phyloP scores from a whole-genome alignment of 2,329 filamentous ascomycete genomes.

The Aspergillus brasiliensis region DNA sequence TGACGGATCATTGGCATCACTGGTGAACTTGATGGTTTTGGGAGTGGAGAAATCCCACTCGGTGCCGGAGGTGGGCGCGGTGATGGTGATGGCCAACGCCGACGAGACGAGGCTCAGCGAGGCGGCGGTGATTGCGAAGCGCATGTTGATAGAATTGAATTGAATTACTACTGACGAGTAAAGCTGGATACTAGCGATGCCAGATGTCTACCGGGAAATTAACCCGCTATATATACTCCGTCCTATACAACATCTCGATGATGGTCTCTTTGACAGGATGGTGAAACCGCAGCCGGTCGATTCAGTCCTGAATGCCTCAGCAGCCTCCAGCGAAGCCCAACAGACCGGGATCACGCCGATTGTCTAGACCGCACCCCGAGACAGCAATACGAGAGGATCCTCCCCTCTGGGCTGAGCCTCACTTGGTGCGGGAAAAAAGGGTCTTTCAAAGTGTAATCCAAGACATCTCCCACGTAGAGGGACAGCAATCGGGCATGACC shows the following conservation, averaged over 20 bases:
- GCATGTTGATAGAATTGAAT: not conserved
- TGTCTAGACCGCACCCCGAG: not conserved
- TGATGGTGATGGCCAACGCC: conserved; percentile 5
- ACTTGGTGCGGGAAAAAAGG: not conserved
- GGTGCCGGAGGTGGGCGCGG: not conserved
- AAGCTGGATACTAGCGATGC: not conserved
- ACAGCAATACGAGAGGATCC: conserved; percentile 4
- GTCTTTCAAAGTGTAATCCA: not conserved
- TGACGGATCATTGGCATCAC: not conserved
- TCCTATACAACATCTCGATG: not conserved
- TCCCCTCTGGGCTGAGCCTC: not conserved
- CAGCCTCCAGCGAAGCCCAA: not conserved
- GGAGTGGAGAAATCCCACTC: conserved; percentile 5
- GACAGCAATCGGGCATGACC: not conserved
- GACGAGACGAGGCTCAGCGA: not conserved
- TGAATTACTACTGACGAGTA: not conserved
- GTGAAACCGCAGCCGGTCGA: not conserved
- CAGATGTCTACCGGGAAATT: not conserved
- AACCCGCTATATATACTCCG: not conserved
- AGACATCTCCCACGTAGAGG: not conserved
- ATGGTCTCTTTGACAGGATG: not conserved
- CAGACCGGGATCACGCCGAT: not conserved
- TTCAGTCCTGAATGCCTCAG: not conserved
- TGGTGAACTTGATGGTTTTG: conserved; percentile 6
- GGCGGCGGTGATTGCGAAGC: not conserved